Conservation (phyloP, 2,329 filamentous ascomycete species). For the Beauveria asiatica region DNA sequence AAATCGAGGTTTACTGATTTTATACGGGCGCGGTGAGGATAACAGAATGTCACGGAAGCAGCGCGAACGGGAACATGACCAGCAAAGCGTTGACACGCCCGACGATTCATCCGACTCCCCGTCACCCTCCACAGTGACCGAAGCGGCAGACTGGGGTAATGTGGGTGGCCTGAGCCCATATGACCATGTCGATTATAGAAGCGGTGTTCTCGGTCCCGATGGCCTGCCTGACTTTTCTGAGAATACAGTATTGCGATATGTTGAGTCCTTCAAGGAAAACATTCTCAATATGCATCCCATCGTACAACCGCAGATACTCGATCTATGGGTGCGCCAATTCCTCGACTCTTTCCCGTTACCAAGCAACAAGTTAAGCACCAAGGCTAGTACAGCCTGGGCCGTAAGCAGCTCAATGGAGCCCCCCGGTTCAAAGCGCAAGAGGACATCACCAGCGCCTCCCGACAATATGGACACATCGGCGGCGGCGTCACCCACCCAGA, state of each 20-base stretch:
- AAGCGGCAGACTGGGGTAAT: constrained; percentile 51
- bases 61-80: constrained; percentile 28
- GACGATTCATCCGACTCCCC: constrained; percentile 44
- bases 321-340: constrained; percentile 45
- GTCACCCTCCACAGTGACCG: constrained; percentile 45
- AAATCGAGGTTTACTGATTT: constrained; percentile 60
- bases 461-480: constrained; percentile 24
- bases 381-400: constrained; percentile 25
- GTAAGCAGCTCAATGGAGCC: constrained; percentile 21
- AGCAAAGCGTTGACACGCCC: constrained; percentile 31
- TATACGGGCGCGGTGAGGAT: constrained; percentile 75
- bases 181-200: constrained; percentile 30
- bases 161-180: constrained; percentile 42
- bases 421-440: constrained; percentile 45
- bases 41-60: constrained; percentile 46
- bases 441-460: constrained; percentile 33
- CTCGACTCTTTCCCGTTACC: constrained; percentile 36
- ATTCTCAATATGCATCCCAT: constrained; percentile 60
- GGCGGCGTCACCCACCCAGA: constrained; percentile 24
- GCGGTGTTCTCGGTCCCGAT: constrained; percentile 30
- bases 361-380: constrained; percentile 21
- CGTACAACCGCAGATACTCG: constrained; percentile 43
- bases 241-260: constrained; percentile 42
- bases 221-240: constrained; percentile 48
- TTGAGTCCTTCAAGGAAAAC: constrained; percentile 49